Conservation (phyloP, 768 basidiomycete genomes). For the Dentipellis fragilis region DNA sequence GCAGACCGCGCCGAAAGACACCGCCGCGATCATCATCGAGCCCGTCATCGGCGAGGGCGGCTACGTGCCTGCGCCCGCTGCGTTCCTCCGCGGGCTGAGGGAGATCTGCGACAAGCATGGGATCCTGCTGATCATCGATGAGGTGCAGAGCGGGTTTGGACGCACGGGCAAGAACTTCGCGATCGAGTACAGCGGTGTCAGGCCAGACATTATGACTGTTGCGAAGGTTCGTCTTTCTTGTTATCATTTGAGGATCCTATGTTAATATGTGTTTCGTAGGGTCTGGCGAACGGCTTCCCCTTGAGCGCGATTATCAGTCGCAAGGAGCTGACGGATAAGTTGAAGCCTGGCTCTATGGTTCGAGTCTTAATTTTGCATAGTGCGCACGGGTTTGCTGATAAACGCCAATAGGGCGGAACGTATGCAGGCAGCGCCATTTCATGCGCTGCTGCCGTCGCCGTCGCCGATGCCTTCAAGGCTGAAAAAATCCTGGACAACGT, state of each 20-base stretch:
- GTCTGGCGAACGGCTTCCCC: constrained; percentile 89
- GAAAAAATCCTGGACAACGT: constrained; percentile 84
- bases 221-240: constrained; percentile 61
- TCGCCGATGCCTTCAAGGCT: constrained; percentile 63
- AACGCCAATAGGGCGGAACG: constrained; percentile 56
- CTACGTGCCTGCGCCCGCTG: constrained; percentile 79
- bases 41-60: constrained; percentile 94
- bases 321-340: constrained; percentile 71
- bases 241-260: not conserved
- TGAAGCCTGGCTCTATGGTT: constrained; percentile 76
- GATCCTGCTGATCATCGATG: constrained; percentile 78
- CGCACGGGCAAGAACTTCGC: constrained; percentile 77
- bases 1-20: constrained; percentile 75
- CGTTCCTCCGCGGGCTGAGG: constrained; percentile 73
- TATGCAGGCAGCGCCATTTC: constrained; percentile 89
- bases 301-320: constrained; percentile 77
- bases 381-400: not conserved
- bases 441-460: constrained; percentile 85
- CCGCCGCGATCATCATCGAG: constrained; percentile 90
- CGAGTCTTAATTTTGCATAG: constrained; percentile 3
- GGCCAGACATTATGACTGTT: constrained; percentile 80
- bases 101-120: constrained; percentile 80
- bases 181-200: constrained; percentile 76
- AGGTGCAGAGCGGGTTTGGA: constrained; percentile 87
- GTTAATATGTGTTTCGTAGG: constrained; percentile 34